Base-by-base conservation (phyloP, 805 yeast genomes). In the Spathaspora arborariae region DNA sequence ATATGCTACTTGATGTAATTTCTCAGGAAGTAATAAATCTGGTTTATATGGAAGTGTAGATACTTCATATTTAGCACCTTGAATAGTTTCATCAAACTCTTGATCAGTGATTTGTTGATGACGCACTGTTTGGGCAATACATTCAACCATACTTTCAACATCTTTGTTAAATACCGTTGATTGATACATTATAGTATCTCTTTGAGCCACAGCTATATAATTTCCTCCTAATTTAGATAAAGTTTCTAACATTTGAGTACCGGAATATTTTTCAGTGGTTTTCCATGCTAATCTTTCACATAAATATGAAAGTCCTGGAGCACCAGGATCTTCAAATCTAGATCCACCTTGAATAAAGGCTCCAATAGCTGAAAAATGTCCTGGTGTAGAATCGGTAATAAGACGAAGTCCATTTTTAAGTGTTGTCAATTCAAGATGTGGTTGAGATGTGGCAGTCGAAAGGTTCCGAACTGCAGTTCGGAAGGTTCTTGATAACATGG, bases 181-280 rank as follows among this genome's bases (percentile, higher is more conserved):
- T 66, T 94, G 98, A 65, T 94, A 94, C 69, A 92, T 80, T 72
- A 92, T 76, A 3, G 95, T 79, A 64, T 94, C 99, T 59, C 99
- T 77, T 6, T 95, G 87, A 0, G 96, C 85, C 1, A 96, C 85
- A 59, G 96, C 87, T 81, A 88, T 91, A 66, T 86, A 90, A 63
- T 90, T 92, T 11, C 98, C 99, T 42, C 99, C 99, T 48, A 94
- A 65, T 33, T 80, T 73, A 47, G 89, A 90, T 51, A 94, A 70
- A 18, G 76, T 77, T 52, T 85, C 85, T 53, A 87, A 75, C 88
- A 94, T 87, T 44, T 84, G 77, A 38, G 75, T 67, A 2, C 88
- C 91, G 1, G 79, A 56, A 47, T 75, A 70, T 46, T 78, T 70
- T 30, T 73, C 64, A 0, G 92, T 85, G 4, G 88, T 80, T 59